Evolutionary conservation across 1,284 basidiomycete genomes (phyloP).

Genomic region (Cutaneotrichosporon cutaneum): DNA sequence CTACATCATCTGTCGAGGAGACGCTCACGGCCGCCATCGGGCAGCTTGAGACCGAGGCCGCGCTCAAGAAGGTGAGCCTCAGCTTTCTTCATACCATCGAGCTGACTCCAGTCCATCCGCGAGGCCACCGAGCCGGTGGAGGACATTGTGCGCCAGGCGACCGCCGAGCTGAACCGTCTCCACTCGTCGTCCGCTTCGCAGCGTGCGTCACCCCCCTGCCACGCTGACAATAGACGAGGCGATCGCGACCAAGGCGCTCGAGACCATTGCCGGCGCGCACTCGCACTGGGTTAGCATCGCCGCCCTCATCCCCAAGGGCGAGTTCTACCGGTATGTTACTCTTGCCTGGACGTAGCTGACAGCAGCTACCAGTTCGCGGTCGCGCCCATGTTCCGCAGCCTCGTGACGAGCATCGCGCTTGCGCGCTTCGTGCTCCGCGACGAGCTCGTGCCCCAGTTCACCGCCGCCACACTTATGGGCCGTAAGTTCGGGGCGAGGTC

Average conservation of each 20-base stretch:
- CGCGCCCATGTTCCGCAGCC: slow-evolving; percentile 40
- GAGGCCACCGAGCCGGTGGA: slow-evolving; percentile 51
- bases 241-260: slow-evolving; percentile 40
- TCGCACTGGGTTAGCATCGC: slow-evolving; percentile 43
- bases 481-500: slow-evolving; percentile 30
- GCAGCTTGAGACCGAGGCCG: slow-evolving; percentile 48
- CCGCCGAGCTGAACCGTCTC: slow-evolving; percentile 47
- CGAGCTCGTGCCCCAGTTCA: slow-evolving; percentile 45
- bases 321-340: slow-evolving; percentile 44
- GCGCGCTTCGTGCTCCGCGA: slow-evolving; percentile 50
- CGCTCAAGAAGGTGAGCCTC: slow-evolving; percentile 45
- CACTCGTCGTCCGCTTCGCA: slow-evolving; percentile 44
- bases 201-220: slow-evolving; percentile 31
- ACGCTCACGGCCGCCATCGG: slow-evolving; percentile 41
- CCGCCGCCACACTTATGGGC: slow-evolving; percentile 45
- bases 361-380: slow-evolving; percentile 46
- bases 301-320: slow-evolving; percentile 45
- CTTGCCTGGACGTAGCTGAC: slow-evolving; percentile 11
- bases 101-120: slow-evolving; percentile 36
- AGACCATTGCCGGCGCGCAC: slow-evolving; percentile 34
- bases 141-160: slow-evolving; percentile 42
- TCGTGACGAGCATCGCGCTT: slow-evolving; percentile 46
- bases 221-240: slow-evolving; percentile 34
- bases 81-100: not conserved
- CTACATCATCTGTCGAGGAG: slow-evolving; percentile 24